phyloP scores from a whole-genome alignment of 495 filamentous ascomycete genomes.

The Elasticomyces elasticus region DNA sequence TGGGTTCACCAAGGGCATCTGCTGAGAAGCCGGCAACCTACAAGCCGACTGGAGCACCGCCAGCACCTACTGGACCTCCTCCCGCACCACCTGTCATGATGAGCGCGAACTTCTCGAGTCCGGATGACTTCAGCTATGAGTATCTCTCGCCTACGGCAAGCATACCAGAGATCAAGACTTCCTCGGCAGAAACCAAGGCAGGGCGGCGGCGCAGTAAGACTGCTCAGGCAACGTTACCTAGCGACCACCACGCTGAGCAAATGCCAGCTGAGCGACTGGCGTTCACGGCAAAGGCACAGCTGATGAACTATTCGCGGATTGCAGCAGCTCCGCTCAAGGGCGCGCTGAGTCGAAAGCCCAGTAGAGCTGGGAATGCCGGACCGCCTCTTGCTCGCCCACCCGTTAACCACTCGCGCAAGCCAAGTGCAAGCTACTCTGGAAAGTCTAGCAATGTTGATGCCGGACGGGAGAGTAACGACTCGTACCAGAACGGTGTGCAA shows the following conservation, averaged over 20 bases:
- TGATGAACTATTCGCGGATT: neutral
- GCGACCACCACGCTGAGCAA: neutral
- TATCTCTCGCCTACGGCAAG: neutral
- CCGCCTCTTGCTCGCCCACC: slow-evolving; percentile 4
- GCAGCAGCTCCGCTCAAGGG: neutral
- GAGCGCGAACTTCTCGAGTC: neutral
- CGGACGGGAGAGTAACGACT: neutral
- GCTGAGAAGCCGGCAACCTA: neutral
- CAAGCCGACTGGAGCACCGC: neutral
- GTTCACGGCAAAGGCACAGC: slow-evolving; percentile 1
- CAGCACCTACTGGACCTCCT: slow-evolving; percentile 1
- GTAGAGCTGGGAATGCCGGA: neutral
- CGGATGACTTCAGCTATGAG: slow-evolving; percentile 5
- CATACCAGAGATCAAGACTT: neutral
- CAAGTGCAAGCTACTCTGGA: slow-evolving; percentile 13
- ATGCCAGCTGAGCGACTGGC: neutral
- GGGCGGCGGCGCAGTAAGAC: slow-evolving; percentile 1
- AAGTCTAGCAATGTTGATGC: slow-evolving; percentile 24
- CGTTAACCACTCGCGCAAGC: slow-evolving; percentile 1
- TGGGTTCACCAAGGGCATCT: slow-evolving; percentile 7
- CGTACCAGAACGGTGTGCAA: slow-evolving; percentile 9
- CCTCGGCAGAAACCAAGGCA: neutral
- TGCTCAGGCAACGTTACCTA: neutral
- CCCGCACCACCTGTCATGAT: neutral
- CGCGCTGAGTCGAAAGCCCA: neutral